Evolutionary conservation across 1,284 basidiomycete genomes (phyloP).

Genomic region (Laetiporus sulphureus): DNA sequence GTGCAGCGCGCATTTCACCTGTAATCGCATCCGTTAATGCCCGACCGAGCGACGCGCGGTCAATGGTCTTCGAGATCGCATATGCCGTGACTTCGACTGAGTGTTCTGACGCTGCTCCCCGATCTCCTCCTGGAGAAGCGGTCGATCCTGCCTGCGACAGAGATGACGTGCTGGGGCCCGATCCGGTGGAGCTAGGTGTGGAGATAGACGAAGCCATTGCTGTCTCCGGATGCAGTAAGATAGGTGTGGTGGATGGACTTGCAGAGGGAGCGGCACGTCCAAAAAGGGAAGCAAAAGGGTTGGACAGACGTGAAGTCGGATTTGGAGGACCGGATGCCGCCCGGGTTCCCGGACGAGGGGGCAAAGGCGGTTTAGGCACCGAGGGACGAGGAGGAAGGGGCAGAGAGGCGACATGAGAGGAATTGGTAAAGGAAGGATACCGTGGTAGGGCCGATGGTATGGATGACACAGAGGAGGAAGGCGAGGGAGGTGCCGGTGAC

Average conservation of each 20-base stretch:
- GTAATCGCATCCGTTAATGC: slow-evolving; percentile 53
- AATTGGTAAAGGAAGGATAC: slow-evolving; percentile 51
- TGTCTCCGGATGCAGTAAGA: slow-evolving; percentile 20
- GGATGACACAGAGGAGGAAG: slow-evolving; percentile 14
- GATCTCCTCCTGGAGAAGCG: not conserved
- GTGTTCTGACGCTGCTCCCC: slow-evolving; percentile 3
- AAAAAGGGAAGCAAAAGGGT: slow-evolving; percentile 65
- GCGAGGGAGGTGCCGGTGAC: slow-evolving; percentile 14
- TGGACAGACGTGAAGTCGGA: slow-evolving; percentile 40
- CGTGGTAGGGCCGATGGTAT: slow-evolving; percentile 5
- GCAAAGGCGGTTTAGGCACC: slow-evolving; percentile 50
- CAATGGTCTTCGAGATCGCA: slow-evolving; percentile 46
- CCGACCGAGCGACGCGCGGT: slow-evolving; percentile 51
- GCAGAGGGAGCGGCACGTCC: slow-evolving; percentile 31
- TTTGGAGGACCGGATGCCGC: slow-evolving; percentile 10
- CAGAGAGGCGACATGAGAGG: slow-evolving; percentile 45
- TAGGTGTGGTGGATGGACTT: slow-evolving; percentile 28
- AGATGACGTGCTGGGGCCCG: not conserved
- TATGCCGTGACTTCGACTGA: slow-evolving; percentile 49
- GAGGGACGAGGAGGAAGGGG: slow-evolving; percentile 59
- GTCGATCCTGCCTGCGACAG: not conserved
- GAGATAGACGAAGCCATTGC: slow-evolving; percentile 8
- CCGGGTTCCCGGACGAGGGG: slow-evolving; percentile 42
- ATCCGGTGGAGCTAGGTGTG: not conserved
- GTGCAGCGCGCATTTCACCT: slow-evolving; percentile 47